Conservation (phyloP, 1,284 basidiomycete species). For the Neotropicomus parvogracilis region DNA sequence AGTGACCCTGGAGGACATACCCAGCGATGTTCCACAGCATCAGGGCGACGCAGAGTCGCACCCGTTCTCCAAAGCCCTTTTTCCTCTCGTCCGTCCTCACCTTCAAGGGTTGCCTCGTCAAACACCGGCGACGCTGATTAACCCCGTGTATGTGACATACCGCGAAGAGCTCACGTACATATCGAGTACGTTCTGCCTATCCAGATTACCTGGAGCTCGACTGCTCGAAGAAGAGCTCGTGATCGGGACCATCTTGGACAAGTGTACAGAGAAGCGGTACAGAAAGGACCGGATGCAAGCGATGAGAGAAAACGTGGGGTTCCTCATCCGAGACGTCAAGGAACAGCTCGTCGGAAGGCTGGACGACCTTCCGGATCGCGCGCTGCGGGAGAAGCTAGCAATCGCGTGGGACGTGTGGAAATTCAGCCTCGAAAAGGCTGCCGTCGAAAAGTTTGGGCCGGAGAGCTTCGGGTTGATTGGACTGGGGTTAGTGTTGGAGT, state of each 20-base stretch:
- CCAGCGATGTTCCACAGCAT: background rate
- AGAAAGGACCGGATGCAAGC: background rate
- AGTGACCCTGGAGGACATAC: constrained; percentile 1
- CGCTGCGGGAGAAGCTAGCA: background rate
- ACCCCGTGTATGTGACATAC: constrained; percentile 3
- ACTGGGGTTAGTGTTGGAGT: constrained; percentile 39
- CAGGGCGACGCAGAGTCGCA: background rate
- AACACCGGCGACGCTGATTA: background rate
- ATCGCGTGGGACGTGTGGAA: constrained; percentile 7
- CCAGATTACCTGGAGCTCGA: background rate
- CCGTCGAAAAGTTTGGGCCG: constrained; percentile 43
- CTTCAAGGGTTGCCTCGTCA: background rate
- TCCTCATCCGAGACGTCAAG: constrained; percentile 2
- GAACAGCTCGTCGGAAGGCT: constrained; percentile 7
- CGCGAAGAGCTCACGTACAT: constrained; percentile 8
- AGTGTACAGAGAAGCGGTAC: constrained; percentile 1
- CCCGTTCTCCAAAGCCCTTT: background rate
- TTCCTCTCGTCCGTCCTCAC: background rate
- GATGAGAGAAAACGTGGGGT: constrained; percentile 8
- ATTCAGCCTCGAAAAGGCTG: constrained; percentile 1
- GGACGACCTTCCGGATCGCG: background rate
- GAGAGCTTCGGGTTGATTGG: constrained; percentile 54
- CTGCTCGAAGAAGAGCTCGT: constrained; percentile 7
- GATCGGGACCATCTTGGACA: constrained; percentile 6
- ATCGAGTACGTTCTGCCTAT: constrained; percentile 5